Base-by-base conservation (phyloP, 2,329 filamentous ascomycete species). In the Teratosphaeriaceae sp. region DNA sequence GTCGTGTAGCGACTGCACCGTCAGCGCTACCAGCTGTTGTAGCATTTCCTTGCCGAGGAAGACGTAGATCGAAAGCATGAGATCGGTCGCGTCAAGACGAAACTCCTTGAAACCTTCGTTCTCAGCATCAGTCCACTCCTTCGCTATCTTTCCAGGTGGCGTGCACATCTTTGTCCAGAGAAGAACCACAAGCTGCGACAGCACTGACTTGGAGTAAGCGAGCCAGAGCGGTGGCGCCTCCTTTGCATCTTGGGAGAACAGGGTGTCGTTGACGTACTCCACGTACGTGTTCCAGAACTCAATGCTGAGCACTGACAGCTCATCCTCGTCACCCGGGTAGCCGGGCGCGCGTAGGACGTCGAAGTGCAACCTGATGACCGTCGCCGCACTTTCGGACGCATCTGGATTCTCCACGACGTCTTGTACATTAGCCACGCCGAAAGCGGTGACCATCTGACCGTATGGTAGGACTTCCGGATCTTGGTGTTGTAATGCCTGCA, bases 251-350 rank as follows among this genome's bases (percentile, higher is more conserved):
- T 71, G 70, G 1, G 74, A 72, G 47, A 72, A 77, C 35, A 75
- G 65, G 8, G 84, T 46, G 72, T 76, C 69, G 80, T 69, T 72
- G 11, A 78, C 76, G 40, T 59, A 57, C 63, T 88, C 85, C 5
- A 85, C 78, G 58, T 82, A 88, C 1, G 78, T 81, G 15, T 78
- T 82, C 86, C 87, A 92, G 59, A 92, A 90, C 55, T 92, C 85
- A 12, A 90, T 72, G 1, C 82, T 78, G 1, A 80, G 77, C 1
- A 85, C 76, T 43, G 87, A 88, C 9, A 88, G 78, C 49, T 79
- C 80, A 55, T 92, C 84, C 43, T 90, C 85, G 3, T 76, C 76
- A 1, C 82, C 80, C 1, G 84, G 78, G 53, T 79, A 75, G 1
- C 85, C 85, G 11, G 79, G 70, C 11, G 80, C 76, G 16, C 74